These are phyloP conservation scores for Cotoneaster glaucophyllus DNA, from an alignment of 306 rosid species.

Conservation along the genomic window DNA sequence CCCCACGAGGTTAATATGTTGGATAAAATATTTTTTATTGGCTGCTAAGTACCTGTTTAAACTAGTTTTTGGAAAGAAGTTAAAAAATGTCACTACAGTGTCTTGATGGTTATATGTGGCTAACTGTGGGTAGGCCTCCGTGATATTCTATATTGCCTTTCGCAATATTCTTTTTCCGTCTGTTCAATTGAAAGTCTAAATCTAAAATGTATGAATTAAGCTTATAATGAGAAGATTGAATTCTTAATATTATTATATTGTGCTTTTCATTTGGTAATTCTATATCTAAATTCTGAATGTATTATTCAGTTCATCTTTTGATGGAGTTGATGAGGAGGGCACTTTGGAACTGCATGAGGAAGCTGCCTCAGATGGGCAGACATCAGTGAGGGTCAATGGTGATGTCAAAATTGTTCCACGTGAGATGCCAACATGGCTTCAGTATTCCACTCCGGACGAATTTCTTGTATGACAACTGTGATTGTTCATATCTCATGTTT, in stretches of 20 bases:
- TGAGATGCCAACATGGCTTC: conserved; percentile 92
- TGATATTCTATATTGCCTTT: background rate
- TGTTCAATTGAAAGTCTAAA: background rate
- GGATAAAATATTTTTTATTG: background rate
- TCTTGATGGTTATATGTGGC: background rate
- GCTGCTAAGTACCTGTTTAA: background rate
- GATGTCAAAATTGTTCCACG: conserved; percentile 40
- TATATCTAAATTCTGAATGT: conserved; percentile 5
- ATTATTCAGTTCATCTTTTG: conserved; percentile 66
- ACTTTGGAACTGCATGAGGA: conserved; percentile 51
- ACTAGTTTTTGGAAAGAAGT: conserved; percentile 1
- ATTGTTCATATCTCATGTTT: conserved; percentile 16
- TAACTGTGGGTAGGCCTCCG: background rate
- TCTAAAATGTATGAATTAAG: background rate
- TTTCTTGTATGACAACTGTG: conserved; percentile 68
- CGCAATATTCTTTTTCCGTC: background rate
- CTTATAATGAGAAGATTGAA: background rate
- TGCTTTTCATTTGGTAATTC: background rate
- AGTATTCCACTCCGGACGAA: conserved; percentile 89
- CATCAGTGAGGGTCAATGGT: conserved; percentile 39
- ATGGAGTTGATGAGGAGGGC: conserved; percentile 76
- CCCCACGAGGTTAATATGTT: background rate
- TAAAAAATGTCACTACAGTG: background rate
- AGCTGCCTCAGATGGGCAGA: conserved; percentile 46
- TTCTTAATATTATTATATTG: background rate